Percentiles rank a stretch among this genome's conserved stretches.
Evolutionary conservation across 1,139 yeast genomes (phyloP).

Genomic region (Lodderomyces beijingensis): DNA sequence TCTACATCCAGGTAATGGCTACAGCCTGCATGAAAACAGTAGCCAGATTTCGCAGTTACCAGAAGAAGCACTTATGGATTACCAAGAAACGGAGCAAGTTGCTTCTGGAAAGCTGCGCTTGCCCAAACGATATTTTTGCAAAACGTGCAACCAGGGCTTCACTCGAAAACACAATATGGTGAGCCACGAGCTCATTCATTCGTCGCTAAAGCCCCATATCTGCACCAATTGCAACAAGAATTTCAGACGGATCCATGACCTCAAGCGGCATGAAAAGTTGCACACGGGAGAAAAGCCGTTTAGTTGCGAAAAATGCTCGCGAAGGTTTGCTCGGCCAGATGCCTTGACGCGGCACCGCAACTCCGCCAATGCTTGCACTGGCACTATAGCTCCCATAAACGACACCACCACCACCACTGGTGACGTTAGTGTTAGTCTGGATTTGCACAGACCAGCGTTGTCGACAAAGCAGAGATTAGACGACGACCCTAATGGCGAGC

Average conservation of each 20-base stretch:
- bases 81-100: too few relatives aligned
- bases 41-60: too few relatives aligned
- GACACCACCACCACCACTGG: conserved; percentile 1
- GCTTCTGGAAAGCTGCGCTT: conserved; percentile 9
- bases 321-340: conserved; percentile 73
- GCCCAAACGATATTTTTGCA: conserved; percentile 43
- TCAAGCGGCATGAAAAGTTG: conserved; percentile 68
- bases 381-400: conserved; percentile 5
- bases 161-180: conserved; percentile 73
- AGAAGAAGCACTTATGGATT: too few relatives aligned
- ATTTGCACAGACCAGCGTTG: conserved; percentile 3
- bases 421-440: conserved; percentile 1
- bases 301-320: conserved; percentile 56
- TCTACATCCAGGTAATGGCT: too few relatives aligned
- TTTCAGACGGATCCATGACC: conserved; percentile 72
- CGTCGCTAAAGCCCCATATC: conserved; percentile 60
- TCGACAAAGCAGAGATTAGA: conserved; percentile 3
- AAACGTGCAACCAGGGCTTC: conserved; percentile 57
- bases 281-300: conserved; percentile 78
- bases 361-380: conserved; percentile 38
- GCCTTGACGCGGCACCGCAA: conserved; percentile 66
- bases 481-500: conserved; percentile 1
- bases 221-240: conserved; percentile 61
- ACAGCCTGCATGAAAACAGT: too few relatives aligned
- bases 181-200: conserved; percentile 67